phyloP scores from a whole-genome alignment of 2,329 filamentous ascomycete genomes.

The Phaeosphaeria sp. region DNA sequence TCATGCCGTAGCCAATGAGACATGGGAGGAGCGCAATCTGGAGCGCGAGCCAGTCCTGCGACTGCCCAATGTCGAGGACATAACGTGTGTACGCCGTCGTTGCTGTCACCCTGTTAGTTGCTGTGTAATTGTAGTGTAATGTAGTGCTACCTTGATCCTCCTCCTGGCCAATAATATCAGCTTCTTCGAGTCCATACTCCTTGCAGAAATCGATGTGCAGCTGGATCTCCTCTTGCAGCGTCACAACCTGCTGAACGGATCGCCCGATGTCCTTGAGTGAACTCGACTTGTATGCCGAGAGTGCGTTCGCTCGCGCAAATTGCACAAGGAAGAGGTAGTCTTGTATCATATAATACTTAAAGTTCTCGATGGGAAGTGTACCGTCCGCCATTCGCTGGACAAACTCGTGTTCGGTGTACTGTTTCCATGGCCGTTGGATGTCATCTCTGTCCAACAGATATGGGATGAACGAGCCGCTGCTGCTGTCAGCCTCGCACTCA shows the following conservation, averaged over 20 bases:
- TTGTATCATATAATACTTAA: conserved; percentile 89
- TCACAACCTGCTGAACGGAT: conserved; percentile 73
- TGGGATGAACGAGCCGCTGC: conserved; percentile 75
- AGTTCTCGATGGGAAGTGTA: conserved; percentile 74
- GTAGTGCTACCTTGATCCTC: conserved; percentile 73
- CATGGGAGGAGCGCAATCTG: conserved; percentile 87
- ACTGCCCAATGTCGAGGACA: conserved; percentile 86
- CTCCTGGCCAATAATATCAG: conserved; percentile 74
- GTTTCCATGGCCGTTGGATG: conserved; percentile 75
- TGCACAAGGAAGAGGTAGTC: conserved; percentile 91
- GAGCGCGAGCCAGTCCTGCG: conserved; percentile 85
- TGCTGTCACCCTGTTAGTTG: conserved; percentile 52
- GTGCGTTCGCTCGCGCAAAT: conserved; percentile 84
- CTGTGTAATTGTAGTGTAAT: neutral
- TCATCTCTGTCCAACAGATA: conserved; percentile 79
- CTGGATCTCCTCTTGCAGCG: conserved; percentile 80
- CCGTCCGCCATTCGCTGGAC: conserved; percentile 78
- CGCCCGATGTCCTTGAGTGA: conserved; percentile 74
- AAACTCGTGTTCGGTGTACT: conserved; percentile 83
- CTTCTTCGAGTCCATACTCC: conserved; percentile 76
- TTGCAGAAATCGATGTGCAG: conserved; percentile 85
- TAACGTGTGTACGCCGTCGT: conserved; percentile 83
- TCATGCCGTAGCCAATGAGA: conserved; percentile 84
- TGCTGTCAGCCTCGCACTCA: neutral
- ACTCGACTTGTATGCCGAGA: conserved; percentile 85